Evolutionary conservation across 2,329 filamentous ascomycete species (phyloP).

Genomic region (Phoma sp.): DNA sequence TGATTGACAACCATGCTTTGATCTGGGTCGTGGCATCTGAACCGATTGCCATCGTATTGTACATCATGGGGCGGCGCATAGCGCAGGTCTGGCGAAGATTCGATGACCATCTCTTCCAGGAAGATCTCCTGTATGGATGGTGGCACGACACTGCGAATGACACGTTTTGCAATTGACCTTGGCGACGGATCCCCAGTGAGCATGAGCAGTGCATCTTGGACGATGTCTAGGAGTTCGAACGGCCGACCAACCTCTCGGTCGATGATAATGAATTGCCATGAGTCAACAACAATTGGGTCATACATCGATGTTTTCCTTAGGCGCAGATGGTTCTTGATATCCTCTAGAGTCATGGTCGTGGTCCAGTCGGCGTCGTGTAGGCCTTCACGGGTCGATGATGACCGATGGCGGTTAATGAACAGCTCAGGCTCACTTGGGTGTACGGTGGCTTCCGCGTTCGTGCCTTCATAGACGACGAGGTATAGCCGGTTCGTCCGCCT

Average conservation of each 20-base stretch:
- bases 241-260: constrained; percentile 33
- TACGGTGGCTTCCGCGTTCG: constrained; percentile 32
- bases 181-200: constrained; percentile 32
- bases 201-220: constrained; percentile 36
- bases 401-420: constrained; percentile 31
- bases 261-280: constrained; percentile 44
- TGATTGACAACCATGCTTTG: constrained; percentile 10
- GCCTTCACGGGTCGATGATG: constrained; percentile 19
- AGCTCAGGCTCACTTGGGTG: constrained; percentile 33
- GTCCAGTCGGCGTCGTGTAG: constrained; percentile 23
- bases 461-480: constrained; percentile 38
- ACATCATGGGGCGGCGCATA: constrained; percentile 29
- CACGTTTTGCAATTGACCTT: constrained; percentile 28
- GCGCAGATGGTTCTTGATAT: constrained; percentile 36
- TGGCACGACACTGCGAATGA: constrained; percentile 34
- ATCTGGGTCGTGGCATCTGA: constrained; percentile 28
- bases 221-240: constrained; percentile 36
- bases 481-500: constrained; percentile 27
- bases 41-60: constrained; percentile 36
- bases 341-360: constrained; percentile 30
- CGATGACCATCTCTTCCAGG: constrained; percentile 27
- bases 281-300: constrained; percentile 40
- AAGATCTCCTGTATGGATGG: constrained; percentile 31
- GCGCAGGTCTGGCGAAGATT: constrained; percentile 20
- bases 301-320: constrained; percentile 34